These are phyloP conservation scores for Globisporangium ultimum DNA, from an alignment of 352 stramenopile species.

Conservation along the genomic window DNA sequence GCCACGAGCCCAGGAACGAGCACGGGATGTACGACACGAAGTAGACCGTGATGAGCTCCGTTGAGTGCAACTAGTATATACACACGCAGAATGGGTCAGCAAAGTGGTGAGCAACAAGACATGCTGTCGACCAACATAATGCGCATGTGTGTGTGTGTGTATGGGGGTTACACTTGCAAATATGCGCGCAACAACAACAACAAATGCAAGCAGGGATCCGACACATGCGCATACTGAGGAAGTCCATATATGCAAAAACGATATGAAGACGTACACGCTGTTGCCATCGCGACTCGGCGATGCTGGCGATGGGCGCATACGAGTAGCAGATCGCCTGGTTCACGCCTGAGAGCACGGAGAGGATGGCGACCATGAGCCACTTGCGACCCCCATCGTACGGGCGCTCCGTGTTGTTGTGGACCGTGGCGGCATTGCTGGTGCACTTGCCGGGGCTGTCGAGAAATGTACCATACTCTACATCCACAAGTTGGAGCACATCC, in stretches of 20 bases:
- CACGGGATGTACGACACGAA: constrained; percentile 80
- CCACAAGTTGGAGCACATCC: background rate
- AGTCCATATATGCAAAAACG: no score
- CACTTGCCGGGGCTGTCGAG: constrained; percentile 1
- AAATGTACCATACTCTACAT: no score
- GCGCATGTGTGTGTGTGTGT: no score
- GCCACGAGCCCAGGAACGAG: constrained; percentile 73
- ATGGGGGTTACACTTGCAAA: no score
- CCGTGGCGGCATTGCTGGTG: background rate
- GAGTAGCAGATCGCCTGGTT: constrained; percentile 82
- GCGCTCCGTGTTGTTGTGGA: background rate
- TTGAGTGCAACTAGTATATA: constrained; percentile 47
- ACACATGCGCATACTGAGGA: no score
- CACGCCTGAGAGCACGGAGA: constrained; percentile 57
- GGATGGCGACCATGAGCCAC: constrained; percentile 69
- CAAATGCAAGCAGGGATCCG: no score
- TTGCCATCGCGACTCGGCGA: constrained; percentile 56
- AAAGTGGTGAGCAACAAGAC: no score
- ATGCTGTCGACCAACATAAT: no score
- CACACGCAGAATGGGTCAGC: background rate
- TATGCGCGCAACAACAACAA: no score
- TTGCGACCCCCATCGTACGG: constrained; percentile 23
- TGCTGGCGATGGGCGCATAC: constrained; percentile 68
- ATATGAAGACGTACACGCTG: constrained; percentile 28
- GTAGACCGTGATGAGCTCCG: constrained; percentile 74